phyloP scores from a whole-genome alignment of 2,329 filamentous ascomycete species.

The Metarhizium robertsii region DNA sequence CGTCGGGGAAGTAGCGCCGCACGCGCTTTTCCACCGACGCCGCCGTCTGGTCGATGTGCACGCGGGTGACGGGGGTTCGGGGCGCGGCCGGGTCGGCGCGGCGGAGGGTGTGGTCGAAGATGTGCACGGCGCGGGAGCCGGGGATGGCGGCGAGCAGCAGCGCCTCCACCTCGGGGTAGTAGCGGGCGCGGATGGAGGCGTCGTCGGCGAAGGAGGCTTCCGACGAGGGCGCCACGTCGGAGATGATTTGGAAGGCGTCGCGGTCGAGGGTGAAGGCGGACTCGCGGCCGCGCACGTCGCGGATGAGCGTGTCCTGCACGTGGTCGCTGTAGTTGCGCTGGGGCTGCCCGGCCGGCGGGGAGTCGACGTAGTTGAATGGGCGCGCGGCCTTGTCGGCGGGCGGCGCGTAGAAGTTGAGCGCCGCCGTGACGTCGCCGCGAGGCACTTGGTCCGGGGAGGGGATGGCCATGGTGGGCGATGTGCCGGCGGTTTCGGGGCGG shows the following conservation, averaged over 20 bases:
- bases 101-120: conserved; percentile 90
- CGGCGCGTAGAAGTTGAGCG: conserved; percentile 56
- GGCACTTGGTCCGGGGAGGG: conserved; percentile 28
- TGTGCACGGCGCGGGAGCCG: conserved; percentile 54
- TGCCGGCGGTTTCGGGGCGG: too few relatives aligned
- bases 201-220: conserved; percentile 55
- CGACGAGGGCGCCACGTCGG: conserved; percentile 42
- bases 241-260: conserved; percentile 64
- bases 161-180: conserved; percentile 77
- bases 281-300: conserved; percentile 67
- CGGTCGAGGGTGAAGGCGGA: conserved; percentile 56
- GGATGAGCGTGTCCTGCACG: conserved; percentile 45
- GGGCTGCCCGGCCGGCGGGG: conserved; percentile 48
- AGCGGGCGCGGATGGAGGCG: conserved; percentile 56
- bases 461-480: conserved; percentile 27
- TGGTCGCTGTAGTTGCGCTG: conserved; percentile 54
- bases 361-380: conserved; percentile 61
- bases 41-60: conserved; percentile 78
- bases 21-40: conserved; percentile 59
- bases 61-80: conserved; percentile 61
- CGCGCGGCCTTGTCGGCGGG: conserved; percentile 45
- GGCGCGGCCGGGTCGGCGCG: conserved; percentile 46
- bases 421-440: conserved; percentile 51
- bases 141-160: conserved; percentile 60
- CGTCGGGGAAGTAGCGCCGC: conserved; percentile 52